phyloP scores from a whole-genome alignment of 805 yeast genomes.

The Hanseniaspora occidentalis region DNA sequence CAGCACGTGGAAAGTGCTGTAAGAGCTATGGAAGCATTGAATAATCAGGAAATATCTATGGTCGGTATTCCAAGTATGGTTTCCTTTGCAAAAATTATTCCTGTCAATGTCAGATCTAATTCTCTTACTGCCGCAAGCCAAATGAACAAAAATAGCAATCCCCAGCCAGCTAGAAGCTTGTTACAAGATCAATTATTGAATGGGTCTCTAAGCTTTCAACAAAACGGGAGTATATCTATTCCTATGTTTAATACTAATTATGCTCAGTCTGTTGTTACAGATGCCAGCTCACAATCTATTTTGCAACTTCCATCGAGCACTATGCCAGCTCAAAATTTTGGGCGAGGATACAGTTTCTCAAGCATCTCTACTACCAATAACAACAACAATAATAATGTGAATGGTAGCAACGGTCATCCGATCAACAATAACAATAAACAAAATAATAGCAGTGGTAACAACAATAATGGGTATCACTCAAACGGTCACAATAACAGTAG shows the following conservation, averaged over 20 bases:
- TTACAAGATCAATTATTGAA: constrained; percentile 23
- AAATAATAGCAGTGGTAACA: not conserved
- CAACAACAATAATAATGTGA: not conserved
- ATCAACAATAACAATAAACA: not conserved
- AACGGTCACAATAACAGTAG: not conserved
- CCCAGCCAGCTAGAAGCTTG: constrained; percentile 16
- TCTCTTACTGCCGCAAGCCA: constrained; percentile 4
- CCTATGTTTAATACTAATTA: constrained; percentile 17
- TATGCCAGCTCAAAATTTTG: constrained; percentile 1
- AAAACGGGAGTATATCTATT: constrained; percentile 21
- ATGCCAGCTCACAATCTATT: constrained; percentile 4
- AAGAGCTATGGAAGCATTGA: constrained; percentile 63
- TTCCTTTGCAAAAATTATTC: constrained; percentile 68
- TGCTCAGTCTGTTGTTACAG: not conserved
- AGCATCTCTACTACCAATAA: not conserved
- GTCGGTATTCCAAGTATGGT: constrained; percentile 69
- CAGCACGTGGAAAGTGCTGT: constrained; percentile 61
- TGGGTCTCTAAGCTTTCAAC: constrained; percentile 23
- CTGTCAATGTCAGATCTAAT: constrained; percentile 12
- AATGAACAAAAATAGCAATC: constrained; percentile 2
- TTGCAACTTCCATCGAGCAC: constrained; percentile 7
- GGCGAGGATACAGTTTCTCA: not conserved
- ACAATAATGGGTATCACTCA: constrained; percentile 1
- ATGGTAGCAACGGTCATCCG: not conserved
- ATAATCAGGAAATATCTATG: constrained; percentile 63